phyloP scores from a whole-genome alignment of 441 rosid species.

The Erodium trifolium region DNA sequence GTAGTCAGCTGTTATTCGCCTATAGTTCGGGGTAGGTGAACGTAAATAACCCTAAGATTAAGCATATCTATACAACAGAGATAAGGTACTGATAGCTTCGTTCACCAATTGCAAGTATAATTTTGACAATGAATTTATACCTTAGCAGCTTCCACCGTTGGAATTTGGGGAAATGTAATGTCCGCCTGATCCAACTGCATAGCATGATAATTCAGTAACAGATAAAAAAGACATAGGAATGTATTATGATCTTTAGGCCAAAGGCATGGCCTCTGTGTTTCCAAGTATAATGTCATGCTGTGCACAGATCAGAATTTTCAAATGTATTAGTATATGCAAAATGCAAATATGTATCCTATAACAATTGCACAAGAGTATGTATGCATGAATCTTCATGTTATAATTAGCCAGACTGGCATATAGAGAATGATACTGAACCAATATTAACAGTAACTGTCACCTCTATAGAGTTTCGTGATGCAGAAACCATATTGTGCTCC shows the following conservation, averaged over 20 bases:
- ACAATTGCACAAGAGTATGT: background rate
- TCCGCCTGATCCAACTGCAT: constrained; percentile 64
- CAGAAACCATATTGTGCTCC: constrained; percentile 36
- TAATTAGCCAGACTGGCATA: background rate
- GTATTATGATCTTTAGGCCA: background rate
- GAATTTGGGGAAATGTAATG: constrained; percentile 49
- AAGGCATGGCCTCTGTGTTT: background rate
- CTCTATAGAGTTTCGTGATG: constrained; percentile 49
- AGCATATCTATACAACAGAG: constrained; percentile 13
- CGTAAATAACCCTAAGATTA: too few relatives aligned
- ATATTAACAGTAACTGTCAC: constrained; percentile 28
- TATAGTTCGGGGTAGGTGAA: too few relatives aligned
- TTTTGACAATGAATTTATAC: constrained; percentile 24
- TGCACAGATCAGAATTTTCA: background rate
- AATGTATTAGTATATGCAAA: background rate
- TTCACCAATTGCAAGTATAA: background rate
- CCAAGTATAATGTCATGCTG: background rate
- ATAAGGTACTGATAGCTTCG: background rate
- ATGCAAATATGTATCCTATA: background rate
- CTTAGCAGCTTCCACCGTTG: constrained; percentile 36
- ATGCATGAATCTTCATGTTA: background rate
- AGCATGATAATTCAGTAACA: constrained; percentile 20
- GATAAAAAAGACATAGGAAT: background rate
- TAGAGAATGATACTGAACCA: background rate
- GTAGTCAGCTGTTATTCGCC: too few relatives aligned